Percentiles rank a stretch among this genome's conserved stretches.
These are phyloP conservation scores for Auxenochlorella protothecoides DNA, from an alignment of 139 green algal species.

Conservation along the genomic window DNA sequence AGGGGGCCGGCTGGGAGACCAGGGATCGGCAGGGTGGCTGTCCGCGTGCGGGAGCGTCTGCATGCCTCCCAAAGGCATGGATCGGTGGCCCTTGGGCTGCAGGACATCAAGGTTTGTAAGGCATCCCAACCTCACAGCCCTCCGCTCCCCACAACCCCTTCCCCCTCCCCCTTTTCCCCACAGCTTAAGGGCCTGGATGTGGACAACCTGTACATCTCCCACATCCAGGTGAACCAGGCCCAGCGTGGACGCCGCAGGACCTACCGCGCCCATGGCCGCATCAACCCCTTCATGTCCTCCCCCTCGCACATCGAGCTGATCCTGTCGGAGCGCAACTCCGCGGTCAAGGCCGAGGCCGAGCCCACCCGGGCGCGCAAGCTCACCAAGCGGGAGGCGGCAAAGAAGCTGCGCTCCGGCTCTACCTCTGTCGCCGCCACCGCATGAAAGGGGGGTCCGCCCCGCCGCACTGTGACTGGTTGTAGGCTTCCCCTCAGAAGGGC, in stretches of 20 bases:
- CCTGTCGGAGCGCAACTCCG: slow-evolving; percentile 74
- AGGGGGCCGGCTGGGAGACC: no score
- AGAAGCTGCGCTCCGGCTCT: slow-evolving; percentile 58
- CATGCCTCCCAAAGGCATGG: no score
- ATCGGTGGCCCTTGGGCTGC: no score
- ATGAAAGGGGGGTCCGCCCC: neutral
- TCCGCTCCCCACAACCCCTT: neutral
- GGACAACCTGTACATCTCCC: slow-evolving; percentile 78
- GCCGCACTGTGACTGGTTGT: no score
- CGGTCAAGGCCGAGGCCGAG: slow-evolving; percentile 59
- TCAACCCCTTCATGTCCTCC: slow-evolving; percentile 96
- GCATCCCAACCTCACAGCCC: neutral
- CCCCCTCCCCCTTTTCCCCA: neutral
- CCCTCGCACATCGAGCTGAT: slow-evolving; percentile 97
- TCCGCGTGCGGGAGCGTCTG: no score
- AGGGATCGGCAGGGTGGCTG: no score
- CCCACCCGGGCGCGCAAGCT: slow-evolving; percentile 44
- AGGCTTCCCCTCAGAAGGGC: no score
- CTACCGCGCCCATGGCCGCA: slow-evolving; percentile 96
- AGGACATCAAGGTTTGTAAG: no score
- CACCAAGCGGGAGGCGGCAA: slow-evolving; percentile 46
- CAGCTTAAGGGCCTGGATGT: slow-evolving; percentile 94
- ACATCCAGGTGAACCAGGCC: slow-evolving; percentile 98
- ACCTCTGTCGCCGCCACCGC: slow-evolving; percentile 2
- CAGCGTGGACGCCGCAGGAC: slow-evolving; percentile 85